A percentile compares a stretch with the other conserved stretches of the same genome.
Evolutionary conservation across 1,284 basidiomycete genomes (phyloP).

Genomic region (Flammula alnicola): DNA sequence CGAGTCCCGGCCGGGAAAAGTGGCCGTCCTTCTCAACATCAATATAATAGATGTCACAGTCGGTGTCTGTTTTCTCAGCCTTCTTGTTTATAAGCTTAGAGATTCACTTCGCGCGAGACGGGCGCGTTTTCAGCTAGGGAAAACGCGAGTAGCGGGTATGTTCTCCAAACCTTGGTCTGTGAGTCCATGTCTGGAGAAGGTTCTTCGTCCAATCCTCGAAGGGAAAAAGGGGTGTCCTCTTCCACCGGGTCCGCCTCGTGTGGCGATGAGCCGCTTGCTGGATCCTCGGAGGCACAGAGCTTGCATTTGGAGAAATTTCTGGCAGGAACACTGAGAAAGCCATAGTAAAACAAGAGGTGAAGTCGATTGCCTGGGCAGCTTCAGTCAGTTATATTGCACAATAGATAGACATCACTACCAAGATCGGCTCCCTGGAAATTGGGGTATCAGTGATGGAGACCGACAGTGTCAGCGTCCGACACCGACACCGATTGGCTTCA

Average conservation of each 20-base stretch:
- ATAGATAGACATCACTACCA: no score
- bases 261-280: constrained; percentile 39
- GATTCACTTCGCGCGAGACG: constrained; percentile 42
- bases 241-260: constrained; percentile 36
- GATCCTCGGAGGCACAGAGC: constrained; percentile 27
- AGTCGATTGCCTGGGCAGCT: no score
- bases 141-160: constrained; percentile 45
- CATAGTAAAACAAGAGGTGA: constrained; percentile 14
- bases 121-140: constrained; percentile 46
- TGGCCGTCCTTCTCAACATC: constrained; percentile 36
- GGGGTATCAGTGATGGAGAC: no score
- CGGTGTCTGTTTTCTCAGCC: constrained; percentile 16
- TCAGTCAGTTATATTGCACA: no score
- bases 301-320: neutral
- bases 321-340: constrained; percentile 17
- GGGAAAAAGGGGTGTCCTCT: constrained; percentile 14
- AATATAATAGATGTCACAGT: constrained; percentile 39
- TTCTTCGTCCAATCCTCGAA: neutral
- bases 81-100: constrained; percentile 29
- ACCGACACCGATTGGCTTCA: no score
- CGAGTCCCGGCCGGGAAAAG: constrained; percentile 29
- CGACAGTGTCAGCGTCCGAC: no score
- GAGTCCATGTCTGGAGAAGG: neutral
- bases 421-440: no score
- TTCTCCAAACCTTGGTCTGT: constrained; percentile 10